Evolutionary conservation across 176 grass and related monocot genomes (phyloP).

Genomic region (Eleusine coracana): DNA sequence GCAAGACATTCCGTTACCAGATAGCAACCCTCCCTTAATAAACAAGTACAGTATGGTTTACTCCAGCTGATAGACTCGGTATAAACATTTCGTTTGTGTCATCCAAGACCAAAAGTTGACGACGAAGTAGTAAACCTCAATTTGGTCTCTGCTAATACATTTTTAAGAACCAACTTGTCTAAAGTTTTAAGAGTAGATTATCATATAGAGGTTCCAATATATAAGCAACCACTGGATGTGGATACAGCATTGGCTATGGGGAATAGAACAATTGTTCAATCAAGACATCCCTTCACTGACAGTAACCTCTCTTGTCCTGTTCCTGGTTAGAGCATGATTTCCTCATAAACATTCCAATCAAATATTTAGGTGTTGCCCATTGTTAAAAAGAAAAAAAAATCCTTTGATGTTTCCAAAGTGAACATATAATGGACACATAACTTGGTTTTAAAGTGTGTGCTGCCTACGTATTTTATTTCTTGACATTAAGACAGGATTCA

Average conservation of each 20-base stretch:
- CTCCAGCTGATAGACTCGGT: background rate
- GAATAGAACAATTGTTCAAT: background rate
- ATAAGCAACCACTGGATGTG: conserved; percentile 19
- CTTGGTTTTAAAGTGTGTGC: background rate
- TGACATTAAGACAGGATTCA: too few species aligned
- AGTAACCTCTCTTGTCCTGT: background rate
- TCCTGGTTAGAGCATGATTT: background rate
- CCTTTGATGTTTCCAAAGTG: background rate
- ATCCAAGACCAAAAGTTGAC: conserved; percentile 15
- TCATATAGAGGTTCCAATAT: background rate
- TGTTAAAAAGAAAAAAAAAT: too few species aligned
- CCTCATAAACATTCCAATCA: background rate
- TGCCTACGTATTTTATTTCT: too few species aligned
- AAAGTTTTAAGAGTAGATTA: background rate
- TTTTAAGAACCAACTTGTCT: conserved; percentile 5
- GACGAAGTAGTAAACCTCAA: background rate
- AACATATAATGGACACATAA: background rate
- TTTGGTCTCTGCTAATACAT: conserved; percentile 29
- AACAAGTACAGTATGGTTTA: background rate
- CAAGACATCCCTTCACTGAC: background rate
- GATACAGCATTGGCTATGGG: background rate
- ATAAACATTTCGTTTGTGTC: conserved; percentile 1
- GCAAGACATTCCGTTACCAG: too few species aligned
- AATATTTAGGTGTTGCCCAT: background rate
- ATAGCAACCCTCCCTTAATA: background rate